Base-by-base conservation (phyloP, 495 filamentous ascomycete genomes). In the Podospora didyma region DNA sequence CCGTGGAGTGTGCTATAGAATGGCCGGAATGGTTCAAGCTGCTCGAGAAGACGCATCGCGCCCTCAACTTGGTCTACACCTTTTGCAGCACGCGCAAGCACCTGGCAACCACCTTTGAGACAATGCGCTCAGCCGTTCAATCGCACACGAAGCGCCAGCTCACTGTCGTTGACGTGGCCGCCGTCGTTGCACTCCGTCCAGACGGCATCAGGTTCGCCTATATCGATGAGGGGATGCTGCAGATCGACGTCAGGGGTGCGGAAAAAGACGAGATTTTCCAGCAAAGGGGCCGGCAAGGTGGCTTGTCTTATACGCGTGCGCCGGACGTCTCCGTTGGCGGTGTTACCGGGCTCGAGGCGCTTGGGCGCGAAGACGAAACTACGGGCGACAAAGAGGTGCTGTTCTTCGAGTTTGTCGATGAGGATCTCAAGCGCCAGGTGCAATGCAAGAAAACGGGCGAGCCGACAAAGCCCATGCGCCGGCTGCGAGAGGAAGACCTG, bases 61-160 rank as follows among this genome's bases (percentile, higher is more conserved):
- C 95, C 7, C 72, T 98, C 53, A 97, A 96, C 63, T 71, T 97
- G 3, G 90, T 97, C 7, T 96, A 89, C 64, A 97, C 94, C 1
- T 97, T 98, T 71, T 92, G 89, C 70, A 93, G 85, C 65, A 92
- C 93, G 7, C 86, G 95, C 9, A 96, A 95, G 66, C 90, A 96
- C 58, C 75, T 97, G 7, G 86, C 86, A 0, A 97, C 94, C 0
- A 96, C 95, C 0, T 92, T 96, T 63, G 86, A 92, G 21, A 96
- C 85, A 41, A 87, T 98, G 50, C 89, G 86, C 59, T 78, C 83
- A 0, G 84, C 94, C 0, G 92, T 97, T 0, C 91, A 97, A 70
- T 82, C 79, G 1, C 90, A 96, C 67, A 89, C 83, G 47, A 87
- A 89, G 62, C 80, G 83, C 24, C 74, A 83, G 26, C 72, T 97